Percentiles rank a stretch among this genome's conserved stretches.
These are phyloP conservation scores for Debaryomyces sp. DNA, from an alignment of 1,139 yeast genomes.

Conservation along the genomic window DNA sequence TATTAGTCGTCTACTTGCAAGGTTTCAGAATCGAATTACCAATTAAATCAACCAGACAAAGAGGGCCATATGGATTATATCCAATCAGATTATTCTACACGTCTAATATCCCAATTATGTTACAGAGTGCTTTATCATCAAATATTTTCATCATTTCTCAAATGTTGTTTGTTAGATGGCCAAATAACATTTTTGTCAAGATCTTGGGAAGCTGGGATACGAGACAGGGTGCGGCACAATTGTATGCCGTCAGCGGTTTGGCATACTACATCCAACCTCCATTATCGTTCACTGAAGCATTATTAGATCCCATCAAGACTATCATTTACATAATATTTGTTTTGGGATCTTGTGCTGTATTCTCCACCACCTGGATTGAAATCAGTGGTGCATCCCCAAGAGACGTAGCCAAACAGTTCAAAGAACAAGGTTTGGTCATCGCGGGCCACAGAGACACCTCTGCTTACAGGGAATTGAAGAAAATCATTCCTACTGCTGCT, in stretches of 20 bases:
- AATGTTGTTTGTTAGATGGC: slow-evolving; percentile 87
- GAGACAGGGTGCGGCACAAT: slow-evolving; percentile 76
- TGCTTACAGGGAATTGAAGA: slow-evolving; percentile 92
- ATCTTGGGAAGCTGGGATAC: slow-evolving; percentile 92
- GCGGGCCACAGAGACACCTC: slow-evolving; percentile 96
- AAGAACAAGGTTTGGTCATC: slow-evolving; percentile 95
- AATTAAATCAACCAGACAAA: slow-evolving; percentile 87
- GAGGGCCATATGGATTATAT: slow-evolving; percentile 91
- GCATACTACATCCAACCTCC: slow-evolving; percentile 98
- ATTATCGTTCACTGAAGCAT: slow-evolving; percentile 74
- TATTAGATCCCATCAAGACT: slow-evolving; percentile 89
- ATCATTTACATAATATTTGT: slow-evolving; percentile 78
- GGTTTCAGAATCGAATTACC: slow-evolving; percentile 97
- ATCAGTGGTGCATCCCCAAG: slow-evolving; percentile 94
- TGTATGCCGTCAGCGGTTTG: slow-evolving; percentile 84
- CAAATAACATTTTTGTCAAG: slow-evolving; percentile 75
- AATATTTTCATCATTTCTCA: slow-evolving; percentile 92
- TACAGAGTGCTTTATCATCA: slow-evolving; percentile 91
- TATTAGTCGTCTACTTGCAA: slow-evolving; percentile 87
- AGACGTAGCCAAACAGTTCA: slow-evolving; percentile 96
- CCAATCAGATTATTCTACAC: slow-evolving; percentile 96
- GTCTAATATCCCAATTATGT: slow-evolving; percentile 95
- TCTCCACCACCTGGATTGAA: slow-evolving; percentile 98
- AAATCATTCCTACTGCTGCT: slow-evolving; percentile 94
- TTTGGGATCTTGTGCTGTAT: slow-evolving; percentile 86